Evolutionary conservation across 176 grass and related monocot species (phyloP).

Genomic region (Pontederia paniculata): DNA sequence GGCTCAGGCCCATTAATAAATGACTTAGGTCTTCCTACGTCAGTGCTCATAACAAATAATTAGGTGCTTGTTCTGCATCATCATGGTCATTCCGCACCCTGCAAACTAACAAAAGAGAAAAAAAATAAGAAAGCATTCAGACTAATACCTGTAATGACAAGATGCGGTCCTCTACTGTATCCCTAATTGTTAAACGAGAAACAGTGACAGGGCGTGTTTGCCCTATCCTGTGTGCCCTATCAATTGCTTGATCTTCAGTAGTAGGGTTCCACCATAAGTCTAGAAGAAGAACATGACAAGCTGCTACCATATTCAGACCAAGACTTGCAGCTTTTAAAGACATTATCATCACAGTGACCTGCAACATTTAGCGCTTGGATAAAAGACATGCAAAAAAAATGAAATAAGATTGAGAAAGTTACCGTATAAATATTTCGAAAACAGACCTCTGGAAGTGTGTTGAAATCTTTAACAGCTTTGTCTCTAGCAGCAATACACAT

Average conservation of each 20-base stretch:
- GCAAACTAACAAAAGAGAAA: too few relatives aligned
- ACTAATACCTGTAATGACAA: constrained; percentile 74
- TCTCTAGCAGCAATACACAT: constrained; percentile 93
- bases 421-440: constrained; percentile 5
- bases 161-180: constrained; percentile 93
- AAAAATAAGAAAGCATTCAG: background rate
- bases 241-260: constrained; percentile 98
- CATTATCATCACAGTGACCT: constrained; percentile 99
- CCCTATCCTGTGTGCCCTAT: constrained; percentile 94
- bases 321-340: constrained; percentile 97
- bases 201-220: constrained; percentile 83
- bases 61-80: too few relatives aligned
- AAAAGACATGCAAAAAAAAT: constrained; percentile 9
- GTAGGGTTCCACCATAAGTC: constrained; percentile 99
- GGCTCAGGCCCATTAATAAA: too few relatives aligned
- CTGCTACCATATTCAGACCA: constrained; percentile 93
- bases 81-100: too few relatives aligned
- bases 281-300: constrained; percentile 88
- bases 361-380: constrained; percentile 12
- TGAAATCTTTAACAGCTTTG: constrained; percentile 88
- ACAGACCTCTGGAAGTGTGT: constrained; percentile 79
- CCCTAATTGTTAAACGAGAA: constrained; percentile 81
- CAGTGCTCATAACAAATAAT: too few relatives aligned
- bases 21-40: too few relatives aligned
- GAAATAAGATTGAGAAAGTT: constrained; percentile 6